phyloP scores from a whole-genome alignment of 176 grass and related monocot genomes.

The Aegilops sharonensis region DNA sequence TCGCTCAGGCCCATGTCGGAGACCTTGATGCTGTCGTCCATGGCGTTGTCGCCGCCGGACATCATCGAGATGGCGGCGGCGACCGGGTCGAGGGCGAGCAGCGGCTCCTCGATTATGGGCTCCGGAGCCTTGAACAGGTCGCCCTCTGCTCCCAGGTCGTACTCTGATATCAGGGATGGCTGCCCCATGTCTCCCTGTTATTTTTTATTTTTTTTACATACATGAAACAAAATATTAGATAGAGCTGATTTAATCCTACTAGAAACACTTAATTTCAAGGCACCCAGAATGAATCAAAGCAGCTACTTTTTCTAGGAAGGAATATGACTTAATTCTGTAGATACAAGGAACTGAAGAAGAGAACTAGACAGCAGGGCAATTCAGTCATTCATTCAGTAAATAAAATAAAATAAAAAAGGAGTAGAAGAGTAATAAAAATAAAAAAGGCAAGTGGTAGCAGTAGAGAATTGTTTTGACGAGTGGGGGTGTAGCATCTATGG shows the following conservation, averaged over 20 bases:
- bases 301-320: no score
- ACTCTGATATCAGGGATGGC: constrained; percentile 61
- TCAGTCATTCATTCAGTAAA: neutral
- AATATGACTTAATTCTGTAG: no score
- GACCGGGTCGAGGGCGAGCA: constrained; percentile 58
- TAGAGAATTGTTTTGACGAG: neutral
- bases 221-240: neutral
- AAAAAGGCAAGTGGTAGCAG: neutral
- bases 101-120: constrained; percentile 63
- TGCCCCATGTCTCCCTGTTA: constrained; percentile 61
- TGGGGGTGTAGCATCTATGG: neutral
- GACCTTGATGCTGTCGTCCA: constrained; percentile 50
- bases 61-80: constrained; percentile 77
- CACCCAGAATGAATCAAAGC: neutral
- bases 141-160: constrained; percentile 84
- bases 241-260: neutral
- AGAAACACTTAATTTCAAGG: neutral
- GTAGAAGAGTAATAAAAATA: neutral
- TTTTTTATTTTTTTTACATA: neutral
- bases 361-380: neutral
- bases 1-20: constrained; percentile 55
- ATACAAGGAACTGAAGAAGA: neutral
- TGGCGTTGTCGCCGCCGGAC: constrained; percentile 43
- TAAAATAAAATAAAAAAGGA: neutral
- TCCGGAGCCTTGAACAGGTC: constrained; percentile 96